These are phyloP conservation scores for Vitis hybrid DNA, from an alignment of 177 flowering plant species.

Conservation along the genomic window DNA sequence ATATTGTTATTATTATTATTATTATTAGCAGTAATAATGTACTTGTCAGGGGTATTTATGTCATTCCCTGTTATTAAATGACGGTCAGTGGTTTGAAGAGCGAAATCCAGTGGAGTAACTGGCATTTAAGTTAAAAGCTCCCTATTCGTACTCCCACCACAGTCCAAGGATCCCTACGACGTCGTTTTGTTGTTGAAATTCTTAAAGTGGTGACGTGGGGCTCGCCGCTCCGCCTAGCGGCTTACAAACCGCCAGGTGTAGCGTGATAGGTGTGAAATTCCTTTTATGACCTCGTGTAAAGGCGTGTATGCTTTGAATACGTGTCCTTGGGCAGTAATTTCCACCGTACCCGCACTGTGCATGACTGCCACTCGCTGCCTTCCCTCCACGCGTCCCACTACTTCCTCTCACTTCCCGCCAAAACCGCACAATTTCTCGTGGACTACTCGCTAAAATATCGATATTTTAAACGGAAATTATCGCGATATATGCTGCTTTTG, in stretches of 20 bases:
- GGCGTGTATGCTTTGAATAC: not conserved
- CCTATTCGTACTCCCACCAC: too few species aligned
- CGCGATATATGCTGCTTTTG: not conserved
- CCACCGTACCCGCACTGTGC: not conserved
- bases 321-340: not conserved
- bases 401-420: not conserved
- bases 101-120: too few species aligned
- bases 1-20: too few species aligned
- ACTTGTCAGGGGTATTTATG: too few species aligned
- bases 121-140: too few species aligned
- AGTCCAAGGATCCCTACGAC: too few species aligned
- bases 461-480: not conserved
- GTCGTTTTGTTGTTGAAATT: not conserved
- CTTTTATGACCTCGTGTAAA: not conserved
- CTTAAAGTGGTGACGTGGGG: constrained; percentile 5
- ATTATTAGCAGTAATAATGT: too few species aligned
- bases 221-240: constrained; percentile 6
- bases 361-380: not conserved
- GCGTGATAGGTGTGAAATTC: not conserved
- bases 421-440: not conserved
- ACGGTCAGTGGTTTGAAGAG: too few species aligned
- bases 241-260: constrained; percentile 11
- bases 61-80: too few species aligned
- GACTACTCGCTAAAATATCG: not conserved
- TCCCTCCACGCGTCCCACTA: constrained; percentile 13